Base-by-base conservation (phyloP, 1,139 yeast species). In the Suhomyces guaymorum region DNA sequence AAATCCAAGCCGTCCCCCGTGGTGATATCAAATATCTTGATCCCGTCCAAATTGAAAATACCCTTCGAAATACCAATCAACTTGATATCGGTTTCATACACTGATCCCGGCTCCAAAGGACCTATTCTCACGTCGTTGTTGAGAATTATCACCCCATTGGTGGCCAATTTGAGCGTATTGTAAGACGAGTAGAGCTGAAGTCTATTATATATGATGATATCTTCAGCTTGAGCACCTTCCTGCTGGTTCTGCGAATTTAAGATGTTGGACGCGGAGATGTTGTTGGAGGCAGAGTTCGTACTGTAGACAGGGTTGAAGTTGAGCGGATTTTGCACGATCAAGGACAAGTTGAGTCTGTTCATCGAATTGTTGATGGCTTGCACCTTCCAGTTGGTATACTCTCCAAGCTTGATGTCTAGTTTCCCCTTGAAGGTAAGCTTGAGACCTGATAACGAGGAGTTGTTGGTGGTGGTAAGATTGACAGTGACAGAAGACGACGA, bases 1-100 rank as follows among this genome's bases (percentile, higher is more conserved):
- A 86, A 82, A 44, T 81, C 90, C 45, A 81, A 69, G 2, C 80
- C 77, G 43, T 84, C 92, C 3, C 92, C 89, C 17, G 80, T 72
- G 24, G 55, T 55, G 8, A 79, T 63, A 51, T 86, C 95, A 34
- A 80, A 71, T 7, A 86, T 65, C 38, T 75, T 75, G 12, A 83
- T 69, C 2, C 88, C 90, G 38, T 76, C 80, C 20, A 86, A 61
- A 31, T 78, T 76, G 52, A 73, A 80, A 7, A 81, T 72, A 0
- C 95, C 95, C 42, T 73, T 67, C 23, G 78, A 73, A 7, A 83
- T 61, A 0, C 89, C 90, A 37, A 82, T 61, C 35, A 86, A 56
- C 38, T 67, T 68, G 15, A 86, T 60, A 30, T 75, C 78, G 1
- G 87, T 74, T 48, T 85, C 92, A 51, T 70, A 80, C 13, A 84